These are phyloP conservation scores for Schizopora paradoxa DNA, from an alignment of 1,284 basidiomycete species.

Conservation along the genomic window DNA sequence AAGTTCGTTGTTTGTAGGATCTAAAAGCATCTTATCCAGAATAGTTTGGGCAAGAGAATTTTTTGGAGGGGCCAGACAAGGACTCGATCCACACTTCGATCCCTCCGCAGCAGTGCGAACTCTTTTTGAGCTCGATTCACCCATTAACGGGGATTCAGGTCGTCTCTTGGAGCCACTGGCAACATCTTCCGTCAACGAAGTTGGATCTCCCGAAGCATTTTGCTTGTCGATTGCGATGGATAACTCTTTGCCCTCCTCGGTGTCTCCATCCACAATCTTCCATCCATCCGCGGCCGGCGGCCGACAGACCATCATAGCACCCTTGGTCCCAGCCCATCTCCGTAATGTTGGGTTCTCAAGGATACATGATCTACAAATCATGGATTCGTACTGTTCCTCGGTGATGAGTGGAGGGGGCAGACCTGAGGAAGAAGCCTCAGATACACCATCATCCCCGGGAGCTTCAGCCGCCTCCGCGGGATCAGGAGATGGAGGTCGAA, in stretches of 20 bases:
- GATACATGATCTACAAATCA: constrained; percentile 66
- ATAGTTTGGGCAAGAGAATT: constrained; percentile 18
- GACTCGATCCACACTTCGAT: not conserved
- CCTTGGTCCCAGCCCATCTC: constrained; percentile 60
- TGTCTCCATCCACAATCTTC: constrained; percentile 37
- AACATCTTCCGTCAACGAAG: not conserved
- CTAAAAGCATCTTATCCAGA: constrained; percentile 2
- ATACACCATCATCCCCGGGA: constrained; percentile 43
- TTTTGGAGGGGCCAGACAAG: constrained; percentile 16
- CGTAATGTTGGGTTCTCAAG: constrained; percentile 44
- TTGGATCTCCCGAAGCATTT: not conserved
- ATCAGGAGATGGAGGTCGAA: constrained; percentile 41
- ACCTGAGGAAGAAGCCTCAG: constrained; percentile 55
- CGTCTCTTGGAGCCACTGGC: constrained; percentile 9
- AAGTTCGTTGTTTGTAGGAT: constrained; percentile 14
- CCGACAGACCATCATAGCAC: constrained; percentile 58
- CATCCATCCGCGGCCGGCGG: constrained; percentile 40
- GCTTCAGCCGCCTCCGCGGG: constrained; percentile 25
- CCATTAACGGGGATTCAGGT: constrained; percentile 2
- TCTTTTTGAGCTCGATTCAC: constrained; percentile 18
- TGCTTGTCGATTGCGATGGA: constrained; percentile 3
- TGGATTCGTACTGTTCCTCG: constrained; percentile 61
- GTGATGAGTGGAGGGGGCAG: constrained; percentile 62
- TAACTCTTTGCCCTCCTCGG: constrained; percentile 19
- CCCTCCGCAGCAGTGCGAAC: constrained; percentile 13